Base-by-base conservation (phyloP, 2,329 filamentous ascomycete genomes). In the Falciphora oryzae region DNA sequence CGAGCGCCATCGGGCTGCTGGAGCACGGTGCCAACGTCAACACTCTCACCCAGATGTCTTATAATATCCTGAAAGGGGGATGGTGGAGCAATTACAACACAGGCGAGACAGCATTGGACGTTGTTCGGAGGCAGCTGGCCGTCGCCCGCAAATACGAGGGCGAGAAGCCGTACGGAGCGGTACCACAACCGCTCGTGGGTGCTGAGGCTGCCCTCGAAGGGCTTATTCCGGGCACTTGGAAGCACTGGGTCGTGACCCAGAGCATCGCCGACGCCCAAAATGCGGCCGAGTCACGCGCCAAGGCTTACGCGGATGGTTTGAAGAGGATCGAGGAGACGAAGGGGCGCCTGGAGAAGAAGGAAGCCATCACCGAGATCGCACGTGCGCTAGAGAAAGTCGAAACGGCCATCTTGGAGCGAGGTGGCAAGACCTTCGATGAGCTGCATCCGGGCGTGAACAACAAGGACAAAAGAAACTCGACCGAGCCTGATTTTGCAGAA, bases 341-440 rank as follows among this genome's bases (percentile, higher is more conserved):
- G 44, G 77, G 75, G 2, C 44, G 76, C 0, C 65, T 74, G 2
- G 81, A 85, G 72, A 92, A 91, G 73, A 77, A 78, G 62, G 76
- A 77, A 7, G 84, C 83, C 0, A 80, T 92, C 25, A 67, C 79
- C 13, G 75, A 80, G 10, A 71, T 84, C 18, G 75, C 88, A 18
- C 67, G 71, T 0, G 79, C 83, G 1, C 83, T 89, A 53, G 78
- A 87, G 68, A 71, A 77, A 27, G 74, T 92, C 1, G 84, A 90
- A 69, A 70, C 76, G 2, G 69, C 73, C 2, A 75, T 94, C 27
- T 57, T 88, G 2, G 73, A 76, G 4, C 85, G 81, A 65, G 86
- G 84, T 0, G 91, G 83, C 2, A 92, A 92, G 74, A 83, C 83
- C 0, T 93, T 91, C 71, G 71, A 75, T 16, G 84, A 93, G 60